Evolutionary conservation across 2,329 filamentous ascomycete genomes (phyloP).

Genomic region (Pseudomassariella vexata): DNA sequence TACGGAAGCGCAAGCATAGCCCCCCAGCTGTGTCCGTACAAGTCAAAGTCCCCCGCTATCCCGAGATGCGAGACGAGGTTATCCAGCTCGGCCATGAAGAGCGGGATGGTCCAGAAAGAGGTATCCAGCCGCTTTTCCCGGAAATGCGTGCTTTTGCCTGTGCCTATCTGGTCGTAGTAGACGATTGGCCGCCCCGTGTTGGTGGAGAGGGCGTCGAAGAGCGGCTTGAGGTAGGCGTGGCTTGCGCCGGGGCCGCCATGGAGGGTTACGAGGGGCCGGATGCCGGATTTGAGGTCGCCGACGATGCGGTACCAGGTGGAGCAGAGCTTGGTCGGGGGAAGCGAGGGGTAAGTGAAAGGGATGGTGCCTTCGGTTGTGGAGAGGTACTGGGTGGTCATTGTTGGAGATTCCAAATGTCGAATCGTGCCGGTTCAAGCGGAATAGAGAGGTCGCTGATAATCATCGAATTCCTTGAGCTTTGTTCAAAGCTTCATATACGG

Average conservation of each 20-base stretch:
- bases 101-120: conserved; percentile 38
- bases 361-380: too few species aligned
- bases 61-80: conserved; percentile 37
- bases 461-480: background rate
- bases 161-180: conserved; percentile 50
- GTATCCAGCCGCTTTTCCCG: conserved; percentile 28
- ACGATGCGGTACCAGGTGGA: conserved; percentile 17
- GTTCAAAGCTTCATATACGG: background rate
- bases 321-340: conserved; percentile 9
- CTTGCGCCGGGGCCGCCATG: conserved; percentile 29
- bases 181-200: conserved; percentile 33
- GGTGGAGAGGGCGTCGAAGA: conserved; percentile 27
- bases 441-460: background rate
- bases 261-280: conserved; percentile 14
- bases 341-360: too few species aligned
- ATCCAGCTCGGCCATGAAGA: conserved; percentile 44
- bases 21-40: conserved; percentile 48
- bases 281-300: conserved; percentile 12
- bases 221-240: conserved; percentile 34
- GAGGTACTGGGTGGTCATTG: too few species aligned
- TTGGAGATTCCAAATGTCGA: background rate
- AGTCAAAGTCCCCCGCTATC: too few species aligned
- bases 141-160: conserved; percentile 41
- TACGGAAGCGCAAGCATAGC: conserved; percentile 42
- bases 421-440: background rate